Evolutionary conservation across 2,329 filamentous ascomycete genomes (phyloP).

Genomic region (Neurospora crassa): DNA sequence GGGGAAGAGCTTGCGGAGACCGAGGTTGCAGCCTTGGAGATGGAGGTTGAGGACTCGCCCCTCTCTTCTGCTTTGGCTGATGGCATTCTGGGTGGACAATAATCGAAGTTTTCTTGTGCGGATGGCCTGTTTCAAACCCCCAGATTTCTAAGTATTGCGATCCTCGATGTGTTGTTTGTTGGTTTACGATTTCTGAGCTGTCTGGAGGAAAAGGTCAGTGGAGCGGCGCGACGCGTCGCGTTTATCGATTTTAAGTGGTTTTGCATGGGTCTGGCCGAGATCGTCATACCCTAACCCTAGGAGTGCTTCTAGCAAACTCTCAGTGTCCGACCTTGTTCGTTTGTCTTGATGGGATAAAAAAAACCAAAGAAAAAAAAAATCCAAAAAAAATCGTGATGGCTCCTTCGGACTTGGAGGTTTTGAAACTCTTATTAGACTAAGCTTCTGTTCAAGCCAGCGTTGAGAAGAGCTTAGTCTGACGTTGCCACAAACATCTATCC

Average conservation of each 20-base stretch:
- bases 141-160: not conserved
- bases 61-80: slow-evolving; percentile 38
- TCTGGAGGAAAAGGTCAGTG: not conserved
- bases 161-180: not conserved
- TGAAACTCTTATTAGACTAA: not conserved
- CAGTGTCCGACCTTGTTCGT: not conserved
- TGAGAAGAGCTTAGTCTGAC: not conserved
- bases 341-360: not conserved
- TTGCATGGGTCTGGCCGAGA: not conserved
- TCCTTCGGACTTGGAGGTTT: not conserved
- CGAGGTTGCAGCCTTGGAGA: slow-evolving; percentile 43
- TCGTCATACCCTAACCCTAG: not conserved
- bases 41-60: slow-evolving; percentile 53
- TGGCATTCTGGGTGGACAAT: slow-evolving; percentile 30
- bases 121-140: not conserved
- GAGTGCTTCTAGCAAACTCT: not conserved
- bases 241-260: slow-evolving; percentile 13
- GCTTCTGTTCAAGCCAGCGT: not conserved
- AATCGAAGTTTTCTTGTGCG: not conserved
- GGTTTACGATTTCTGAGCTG: not conserved
- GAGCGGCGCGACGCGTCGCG: slow-evolving; percentile 13
- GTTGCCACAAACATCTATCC: not conserved
- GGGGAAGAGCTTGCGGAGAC: slow-evolving; percentile 36
- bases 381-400: not conserved
- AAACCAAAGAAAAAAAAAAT: not conserved